Evolutionary conservation across 139 green algal genomes (phyloP).

Genomic region (Yamagishiella unicocca): DNA sequence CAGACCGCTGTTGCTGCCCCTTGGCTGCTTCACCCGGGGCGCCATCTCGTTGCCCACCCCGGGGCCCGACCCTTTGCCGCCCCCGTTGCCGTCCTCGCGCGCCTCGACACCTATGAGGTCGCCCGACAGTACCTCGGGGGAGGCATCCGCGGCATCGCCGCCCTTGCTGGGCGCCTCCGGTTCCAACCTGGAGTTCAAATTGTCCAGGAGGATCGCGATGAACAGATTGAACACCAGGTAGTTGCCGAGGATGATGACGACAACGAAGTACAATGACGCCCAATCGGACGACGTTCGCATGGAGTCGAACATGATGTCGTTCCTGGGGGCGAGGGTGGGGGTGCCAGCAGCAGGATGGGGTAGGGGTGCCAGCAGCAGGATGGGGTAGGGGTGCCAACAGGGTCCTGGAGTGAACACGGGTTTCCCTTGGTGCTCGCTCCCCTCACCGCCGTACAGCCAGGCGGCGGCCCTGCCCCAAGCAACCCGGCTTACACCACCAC

Average conservation of each 20-base stretch:
- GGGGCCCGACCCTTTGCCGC: too few relatives aligned
- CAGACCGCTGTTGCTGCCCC: too few relatives aligned
- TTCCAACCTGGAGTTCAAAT: slow-evolving; percentile 53
- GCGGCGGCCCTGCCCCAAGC: too few relatives aligned
- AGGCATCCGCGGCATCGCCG: neutral
- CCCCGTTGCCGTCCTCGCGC: neutral
- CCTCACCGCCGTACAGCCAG: too few relatives aligned
- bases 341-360: slow-evolving; percentile 61
- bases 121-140: too few relatives aligned
- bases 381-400: too few relatives aligned
- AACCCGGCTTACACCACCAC: too few relatives aligned
- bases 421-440: too few relatives aligned
- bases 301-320: slow-evolving; percentile 27
- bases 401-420: too few relatives aligned
- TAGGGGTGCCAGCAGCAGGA: too few relatives aligned
- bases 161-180: neutral
- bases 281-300: slow-evolving; percentile 40
- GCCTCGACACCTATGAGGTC: neutral
- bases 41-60: too few relatives aligned
- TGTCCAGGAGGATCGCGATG: slow-evolving; percentile 82
- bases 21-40: too few relatives aligned
- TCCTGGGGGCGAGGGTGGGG: slow-evolving; percentile 70
- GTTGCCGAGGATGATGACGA: slow-evolving; percentile 74
- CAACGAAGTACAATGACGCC: slow-evolving; percentile 69
- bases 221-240: slow-evolving; percentile 89